Base-by-base conservation (phyloP, 805 yeast species). In the Cyberlindnera mycetangii region DNA sequence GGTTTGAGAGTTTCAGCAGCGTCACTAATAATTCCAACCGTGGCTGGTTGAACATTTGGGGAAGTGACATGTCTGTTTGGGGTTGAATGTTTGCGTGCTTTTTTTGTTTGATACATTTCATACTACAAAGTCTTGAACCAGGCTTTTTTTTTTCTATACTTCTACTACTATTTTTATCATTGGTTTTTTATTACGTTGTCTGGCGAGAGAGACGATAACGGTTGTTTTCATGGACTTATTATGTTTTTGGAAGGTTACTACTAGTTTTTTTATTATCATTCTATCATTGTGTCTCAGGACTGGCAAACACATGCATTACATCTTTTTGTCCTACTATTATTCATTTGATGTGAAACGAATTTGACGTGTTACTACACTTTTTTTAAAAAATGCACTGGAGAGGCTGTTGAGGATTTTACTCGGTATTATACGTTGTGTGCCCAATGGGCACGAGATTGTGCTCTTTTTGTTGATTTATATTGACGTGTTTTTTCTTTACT, bases 61-160 rank as follows among this genome's bases (percentile, higher is more conserved):
- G 61, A 24, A 55, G 42, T 40, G 63, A 59, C 44, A 59, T 57
- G 63, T 58, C 61, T 12, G 63, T 59, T 46, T 59, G 63, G 63
- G 55, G 55, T 33, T 59, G 37, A 51, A 19, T 15, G 18, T 14
- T 28, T n/a, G n/a, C n/a, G n/a, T n/a, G n/a, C n/a, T n/a, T n/a
- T n/a, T n/a, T n/a, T n/a, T n/a, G n/a, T n/a, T 8, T 22, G 22
- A 15, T 17, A 2, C 32, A 30, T 30, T n/a, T 30, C 19, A 16
- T 15, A 30, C 9, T 15, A 30, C 17, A 30, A 30, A 6, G 7
- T 28, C 7, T 12, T 15, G 11, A 18, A 31, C 20, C 24, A 17
- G 15, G 22, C 12, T 42, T 24, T 24, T 37, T 21, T 12, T 24
- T 4, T 37, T 27, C 43, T 24, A 12, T 25, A 25, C 24, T 36